Evolutionary conservation across 768 basidiomycete genomes (phyloP), one percentile per base, ranked within the genome.

Genomic region (Serendipita vermifera): DNA sequence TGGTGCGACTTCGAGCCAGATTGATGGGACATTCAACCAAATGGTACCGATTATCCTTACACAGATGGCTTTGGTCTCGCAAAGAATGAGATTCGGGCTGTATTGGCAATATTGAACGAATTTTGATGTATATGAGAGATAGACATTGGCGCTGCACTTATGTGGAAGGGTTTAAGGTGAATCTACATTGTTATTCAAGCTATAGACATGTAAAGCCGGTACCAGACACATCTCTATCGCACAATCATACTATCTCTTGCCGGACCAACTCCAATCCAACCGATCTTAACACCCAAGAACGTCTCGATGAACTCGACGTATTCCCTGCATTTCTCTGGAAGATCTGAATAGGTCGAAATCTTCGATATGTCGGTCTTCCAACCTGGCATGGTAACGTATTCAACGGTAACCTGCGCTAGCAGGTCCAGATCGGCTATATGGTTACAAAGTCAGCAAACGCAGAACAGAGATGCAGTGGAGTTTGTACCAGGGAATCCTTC

Each of bases 241-340:
- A 15, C 32, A 29, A 82, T 60, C 85, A 92, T 94, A 60, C 79
- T 82, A 60, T 89, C 85, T 57, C 93, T 69, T 15, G 74, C 87
- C 14, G 94, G 89, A 0, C 94, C 94, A 17, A 93, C 83, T 9
- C 94, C 94, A 54, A 97, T 90, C 85, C 88, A 98, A 69, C 84
- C 81, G 57, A 97, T 75, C 48, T 81, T 83, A 7, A 86, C 80
- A 6, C 74, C 75, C 17, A 88, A 67, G 66, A 74, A 83, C 17
- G 76, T 63, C 68, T 97, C 93, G 60, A 98, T 87, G 66, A 85
- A 97, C 58, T 78, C 77, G 55, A 98, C 73, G 67, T 98, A 99
- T 63, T 75, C 78, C 73, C 77, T 81, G 73, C 90, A 93, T 59
- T 86, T 84, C 38, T 78, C 78, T 0, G 96, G 96, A 4, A 99